Conservation (phyloP, 2,329 filamentous ascomycete genomes). For the Fusarium illudens region DNA sequence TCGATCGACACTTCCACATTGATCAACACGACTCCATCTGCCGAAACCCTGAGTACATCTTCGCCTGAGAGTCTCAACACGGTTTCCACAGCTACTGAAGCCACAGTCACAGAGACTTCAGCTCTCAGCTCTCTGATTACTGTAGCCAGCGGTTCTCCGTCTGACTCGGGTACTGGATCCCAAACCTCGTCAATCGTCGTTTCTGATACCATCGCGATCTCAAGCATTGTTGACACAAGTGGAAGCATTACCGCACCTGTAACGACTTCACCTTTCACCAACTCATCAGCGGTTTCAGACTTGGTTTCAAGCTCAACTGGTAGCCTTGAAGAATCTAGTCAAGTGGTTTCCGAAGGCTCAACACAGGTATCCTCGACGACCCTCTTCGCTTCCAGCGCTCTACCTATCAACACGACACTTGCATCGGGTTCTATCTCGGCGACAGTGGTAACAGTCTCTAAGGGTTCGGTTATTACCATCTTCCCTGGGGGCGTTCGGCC, state of each 20-base stretch:
- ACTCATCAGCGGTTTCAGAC: constrained; percentile 5
- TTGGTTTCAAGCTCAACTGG: not conserved
- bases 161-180: not conserved
- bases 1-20: not conserved
- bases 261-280: not conserved
- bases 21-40: not conserved
- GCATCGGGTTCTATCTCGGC: not conserved
- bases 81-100: not conserved
- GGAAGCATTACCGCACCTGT: not conserved
- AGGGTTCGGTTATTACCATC: constrained; percentile 28
- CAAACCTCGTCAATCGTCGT: not conserved
- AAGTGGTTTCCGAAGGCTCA: not conserved
- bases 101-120: not conserved
- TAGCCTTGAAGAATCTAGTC: not conserved
- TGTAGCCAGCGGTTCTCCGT: not conserved
- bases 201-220: not conserved
- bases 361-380: not conserved
- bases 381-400: constrained; percentile 10
- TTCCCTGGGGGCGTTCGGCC: constrained; percentile 21
- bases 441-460: constrained; percentile 17
- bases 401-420: constrained; percentile 13
- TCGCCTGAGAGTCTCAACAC: not conserved
- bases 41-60: not conserved
- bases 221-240: not conserved
- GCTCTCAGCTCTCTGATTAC: not conserved